A percentile compares a stretch with the other conserved stretches of the same genome.
phyloP scores from a whole-genome alignment of 345 rosid genomes.

The Arabis hirsuta region DNA sequence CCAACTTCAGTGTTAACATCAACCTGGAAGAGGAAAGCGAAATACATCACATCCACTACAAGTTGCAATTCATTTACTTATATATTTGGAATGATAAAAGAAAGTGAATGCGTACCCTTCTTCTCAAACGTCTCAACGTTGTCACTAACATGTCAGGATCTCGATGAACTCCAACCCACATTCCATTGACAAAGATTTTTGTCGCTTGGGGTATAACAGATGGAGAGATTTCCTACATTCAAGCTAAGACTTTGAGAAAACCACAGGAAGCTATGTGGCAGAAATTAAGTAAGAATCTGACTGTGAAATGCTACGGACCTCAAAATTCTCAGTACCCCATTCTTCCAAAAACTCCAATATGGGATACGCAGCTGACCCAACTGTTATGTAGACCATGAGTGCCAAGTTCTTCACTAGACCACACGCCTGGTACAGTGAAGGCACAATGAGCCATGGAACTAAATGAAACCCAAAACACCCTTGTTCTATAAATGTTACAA shows the following conservation, averaged over 20 bases:
- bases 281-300: conserved; percentile 8
- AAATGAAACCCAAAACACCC: conserved; percentile 11
- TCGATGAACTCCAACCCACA: conserved; percentile 99
- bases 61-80: background rate
- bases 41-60: conserved; percentile 4
- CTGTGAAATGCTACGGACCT: conserved; percentile 54
- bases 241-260: conserved; percentile 35
- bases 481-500: conserved; percentile 31
- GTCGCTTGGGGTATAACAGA: conserved; percentile 96
- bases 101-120: conserved; percentile 64
- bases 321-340: conserved; percentile 98
- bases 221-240: conserved; percentile 87
- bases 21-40: conserved; percentile 55
- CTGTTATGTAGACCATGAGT: conserved; percentile 96
- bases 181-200: conserved; percentile 92
- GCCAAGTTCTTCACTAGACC: conserved; percentile 98
- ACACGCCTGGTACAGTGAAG: conserved; percentile 66
- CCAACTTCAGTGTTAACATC: conserved; percentile 98
- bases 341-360: conserved; percentile 92
- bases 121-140: conserved; percentile 86
- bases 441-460: conserved; percentile 11
- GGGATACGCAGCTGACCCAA: conserved; percentile 95
- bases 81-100: conserved; percentile 14
- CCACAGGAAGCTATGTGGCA: conserved; percentile 16
- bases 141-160: conserved; percentile 99